Percentiles rank a stretch among this genome's conserved stretches.
These are phyloP conservation scores for Rhizodiscina lignyota DNA, from an alignment of 495 filamentous ascomycete genomes.

Conservation along the genomic window DNA sequence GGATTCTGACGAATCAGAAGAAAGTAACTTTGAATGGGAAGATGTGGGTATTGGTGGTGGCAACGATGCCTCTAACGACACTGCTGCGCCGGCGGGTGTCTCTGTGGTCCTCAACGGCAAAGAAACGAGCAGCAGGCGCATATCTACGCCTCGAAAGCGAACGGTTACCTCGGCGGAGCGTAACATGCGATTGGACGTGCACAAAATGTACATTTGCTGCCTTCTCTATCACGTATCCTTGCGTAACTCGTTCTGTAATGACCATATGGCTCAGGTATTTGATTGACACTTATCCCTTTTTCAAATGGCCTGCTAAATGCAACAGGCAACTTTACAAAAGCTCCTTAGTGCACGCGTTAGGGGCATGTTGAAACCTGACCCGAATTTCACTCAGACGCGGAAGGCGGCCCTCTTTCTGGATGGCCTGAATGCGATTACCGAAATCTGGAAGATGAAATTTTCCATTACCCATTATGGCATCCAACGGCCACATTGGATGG, in stretches of 20 bases:
- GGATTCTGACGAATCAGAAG: constrained; percentile 23
- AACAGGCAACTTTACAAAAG: constrained; percentile 33
- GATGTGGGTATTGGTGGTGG: constrained; percentile 36
- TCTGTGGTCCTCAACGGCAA: constrained; percentile 38
- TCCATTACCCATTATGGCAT: constrained; percentile 54
- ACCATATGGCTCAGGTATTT: constrained; percentile 42
- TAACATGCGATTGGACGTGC: constrained; percentile 52
- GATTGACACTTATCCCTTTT: neutral
- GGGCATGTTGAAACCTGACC: constrained; percentile 48
- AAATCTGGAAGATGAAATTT: constrained; percentile 51
- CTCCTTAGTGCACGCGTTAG: constrained; percentile 25
- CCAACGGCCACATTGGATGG: constrained; percentile 54
- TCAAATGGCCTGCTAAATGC: neutral
- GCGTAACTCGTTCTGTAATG: constrained; percentile 83
- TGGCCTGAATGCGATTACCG: constrained; percentile 52
- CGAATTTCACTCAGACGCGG: constrained; percentile 48
- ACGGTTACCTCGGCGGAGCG: constrained; percentile 44
- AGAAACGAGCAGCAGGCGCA: constrained; percentile 18
- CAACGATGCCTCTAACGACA: constrained; percentile 16
- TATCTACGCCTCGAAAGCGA: constrained; percentile 1
- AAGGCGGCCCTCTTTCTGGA: constrained; percentile 58
- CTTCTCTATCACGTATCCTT: constrained; percentile 56
- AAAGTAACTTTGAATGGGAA: constrained; percentile 57
- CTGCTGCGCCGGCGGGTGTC: constrained; percentile 23
- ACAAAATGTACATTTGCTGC: constrained; percentile 77